Evolutionary conservation across 2,329 filamentous ascomycete species (phyloP).

Genomic region (Beauveria sp.): DNA sequence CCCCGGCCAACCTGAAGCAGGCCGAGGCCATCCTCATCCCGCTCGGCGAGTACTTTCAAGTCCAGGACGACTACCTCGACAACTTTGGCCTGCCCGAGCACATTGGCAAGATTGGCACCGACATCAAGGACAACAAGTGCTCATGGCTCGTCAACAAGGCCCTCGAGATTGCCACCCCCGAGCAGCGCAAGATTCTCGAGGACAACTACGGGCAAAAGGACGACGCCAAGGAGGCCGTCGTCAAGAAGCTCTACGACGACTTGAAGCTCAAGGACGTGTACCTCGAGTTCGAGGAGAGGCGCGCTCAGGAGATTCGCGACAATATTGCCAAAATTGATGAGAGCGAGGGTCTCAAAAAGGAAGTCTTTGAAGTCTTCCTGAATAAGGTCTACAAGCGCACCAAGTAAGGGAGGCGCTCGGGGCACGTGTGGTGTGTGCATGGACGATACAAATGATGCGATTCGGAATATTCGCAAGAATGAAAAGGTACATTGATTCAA

Average conservation of each 20-base stretch:
- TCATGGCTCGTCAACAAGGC: constrained; percentile 97
- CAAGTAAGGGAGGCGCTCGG: constrained; percentile 52
- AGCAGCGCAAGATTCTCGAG: constrained; percentile 82
- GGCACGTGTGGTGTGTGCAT: background rate
- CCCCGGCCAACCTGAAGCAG: constrained; percentile 79
- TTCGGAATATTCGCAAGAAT: background rate
- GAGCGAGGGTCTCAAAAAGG: constrained; percentile 80
- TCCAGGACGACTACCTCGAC: constrained; percentile 98
- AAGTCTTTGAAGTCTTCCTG: constrained; percentile 82
- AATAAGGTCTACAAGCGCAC: constrained; percentile 97
- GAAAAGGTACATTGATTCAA: constrained; percentile 4
- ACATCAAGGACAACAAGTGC: constrained; percentile 99
- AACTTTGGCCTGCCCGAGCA: constrained; percentile 88
- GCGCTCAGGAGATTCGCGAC: constrained; percentile 66
- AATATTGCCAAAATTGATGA: constrained; percentile 79
- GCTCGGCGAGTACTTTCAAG: constrained; percentile 97
- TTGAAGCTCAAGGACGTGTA: constrained; percentile 78
- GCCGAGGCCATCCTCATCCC: constrained; percentile 90
- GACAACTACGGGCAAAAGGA: constrained; percentile 94
- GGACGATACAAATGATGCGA: background rate
- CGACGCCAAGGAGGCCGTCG: constrained; percentile 66
- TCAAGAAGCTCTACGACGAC: constrained; percentile 86
- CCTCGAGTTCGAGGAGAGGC: constrained; percentile 81
- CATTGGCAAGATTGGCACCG: constrained; percentile 97
- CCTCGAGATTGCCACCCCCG: constrained; percentile 67